A percentile compares a stretch with the other conserved stretches of the same genome.
Conservation (phyloP, 768 basidiomycete species). For the Phaffia tasmanica region DNA sequence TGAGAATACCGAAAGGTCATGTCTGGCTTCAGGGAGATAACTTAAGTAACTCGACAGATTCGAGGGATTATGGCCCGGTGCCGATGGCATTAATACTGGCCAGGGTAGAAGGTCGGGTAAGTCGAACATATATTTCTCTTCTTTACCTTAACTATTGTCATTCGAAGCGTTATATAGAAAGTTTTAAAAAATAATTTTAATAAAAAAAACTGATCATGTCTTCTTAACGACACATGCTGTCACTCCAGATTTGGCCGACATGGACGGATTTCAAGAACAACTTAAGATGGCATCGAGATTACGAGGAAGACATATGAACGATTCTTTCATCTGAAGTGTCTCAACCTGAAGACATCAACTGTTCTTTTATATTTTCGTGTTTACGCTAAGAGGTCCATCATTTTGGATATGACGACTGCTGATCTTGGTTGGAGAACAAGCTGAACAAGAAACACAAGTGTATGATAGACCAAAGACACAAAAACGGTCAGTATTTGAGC, state of each 20-base stretch:
- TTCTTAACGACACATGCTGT: not conserved
- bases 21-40: conserved; percentile 91
- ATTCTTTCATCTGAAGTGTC: too few relatives aligned
- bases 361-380: too few relatives aligned
- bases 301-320: not conserved
- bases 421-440: too few relatives aligned
- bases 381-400: too few relatives aligned
- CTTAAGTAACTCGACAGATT: conserved; percentile 67
- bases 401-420: too few relatives aligned
- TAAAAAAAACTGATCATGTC: not conserved
- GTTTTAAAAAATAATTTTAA: not conserved
- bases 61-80: conserved; percentile 84
- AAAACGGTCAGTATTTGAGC: too few relatives aligned
- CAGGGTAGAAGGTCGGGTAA: conserved; percentile 41
- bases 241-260: conserved; percentile 4
- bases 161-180: too few relatives aligned
- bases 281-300: conserved; percentile 3
- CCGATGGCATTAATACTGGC: conserved; percentile 66
- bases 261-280: conserved; percentile 12
- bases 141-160: too few relatives aligned
- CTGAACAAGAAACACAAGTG: too few relatives aligned
- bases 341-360: too few relatives aligned
- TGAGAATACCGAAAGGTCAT: conserved; percentile 71
- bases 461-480: too few relatives aligned
- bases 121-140: not conserved